Percentiles rank a stretch among this genome's conserved stretches.
phyloP scores from a whole-genome alignment of 1,284 basidiomycete genomes.

The Malassezia cuniculi region DNA sequence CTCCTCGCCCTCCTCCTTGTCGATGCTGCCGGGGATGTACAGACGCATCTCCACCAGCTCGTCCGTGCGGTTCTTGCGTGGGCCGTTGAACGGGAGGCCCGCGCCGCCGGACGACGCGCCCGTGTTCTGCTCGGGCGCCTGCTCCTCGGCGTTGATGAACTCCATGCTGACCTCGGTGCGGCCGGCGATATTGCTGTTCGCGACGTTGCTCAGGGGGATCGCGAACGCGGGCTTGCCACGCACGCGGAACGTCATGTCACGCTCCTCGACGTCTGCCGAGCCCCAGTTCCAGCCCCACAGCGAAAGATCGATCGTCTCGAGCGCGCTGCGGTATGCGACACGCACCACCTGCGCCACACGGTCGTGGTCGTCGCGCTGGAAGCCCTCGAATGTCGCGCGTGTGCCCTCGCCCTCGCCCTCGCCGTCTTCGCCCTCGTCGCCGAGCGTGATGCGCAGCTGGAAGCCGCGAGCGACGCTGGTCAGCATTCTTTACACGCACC shows the following conservation, averaged over 20 bases:
- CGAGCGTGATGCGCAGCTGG: slow-evolving; percentile 69
- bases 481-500: slow-evolving; percentile 10
- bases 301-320: slow-evolving; percentile 74
- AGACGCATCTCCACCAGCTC: slow-evolving; percentile 94
- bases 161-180: slow-evolving; percentile 95
- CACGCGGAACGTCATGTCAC: slow-evolving; percentile 85
- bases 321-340: slow-evolving; percentile 63
- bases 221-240: slow-evolving; percentile 84
- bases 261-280: slow-evolving; percentile 48
- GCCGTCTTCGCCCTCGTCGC: slow-evolving; percentile 52
- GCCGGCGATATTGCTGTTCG: slow-evolving; percentile 94
- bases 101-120: slow-evolving; percentile 25
- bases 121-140: slow-evolving; percentile 41
- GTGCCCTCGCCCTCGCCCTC: slow-evolving; percentile 42
- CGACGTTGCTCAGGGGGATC: slow-evolving; percentile 70
- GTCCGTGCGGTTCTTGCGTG: slow-evolving; percentile 28
- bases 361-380: slow-evolving; percentile 62
- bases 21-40: slow-evolving; percentile 70
- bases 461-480: slow-evolving; percentile 72
- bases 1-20: slow-evolving; percentile 49
- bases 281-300: slow-evolving; percentile 99
- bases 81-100: slow-evolving; percentile 12
- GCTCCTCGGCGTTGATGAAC: slow-evolving; percentile 54
- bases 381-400: slow-evolving; percentile 79
- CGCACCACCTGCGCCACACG: slow-evolving; percentile 41